Base-by-base conservation (phyloP, 2,329 filamentous ascomycete species). In the Sporothrix brasiliensis region DNA sequence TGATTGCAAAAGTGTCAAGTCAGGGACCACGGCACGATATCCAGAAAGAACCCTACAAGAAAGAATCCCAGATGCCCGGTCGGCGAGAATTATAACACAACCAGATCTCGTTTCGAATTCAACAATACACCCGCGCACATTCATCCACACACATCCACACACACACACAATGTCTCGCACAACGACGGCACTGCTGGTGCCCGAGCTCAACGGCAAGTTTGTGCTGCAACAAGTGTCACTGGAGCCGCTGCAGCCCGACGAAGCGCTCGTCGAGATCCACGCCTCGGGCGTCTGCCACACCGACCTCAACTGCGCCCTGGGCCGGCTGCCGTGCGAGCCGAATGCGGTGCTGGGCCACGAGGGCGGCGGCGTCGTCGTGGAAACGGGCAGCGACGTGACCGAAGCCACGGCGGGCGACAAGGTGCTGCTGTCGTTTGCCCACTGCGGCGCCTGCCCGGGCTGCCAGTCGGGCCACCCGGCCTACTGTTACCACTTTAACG, bases 281-380 rank as follows among this genome's bases (percentile, higher is more conserved):
- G 77, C 78, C 24, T 75, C 76, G 0, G 78, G 78, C 3, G 73
- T 79, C 71, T 80, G 78, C 73, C 78, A 79, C 71, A 77, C 78
- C 9, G 78, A 79, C 70, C 70, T 78, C 3, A 75, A 75, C 2
- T 79, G 75, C 69, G 76, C 78, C 39, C 69, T 72, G 2, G 69
- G 84, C 79, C 30, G 84, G 79, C 61, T 82, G 79, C 75, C 61
- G 2, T 65, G 61, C 24, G 16, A n/a, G 2, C 61, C 61, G 16
- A 65, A 65, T 50, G 61, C 61, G 6, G 61, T 65, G 14, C 61
- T 65, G 6, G 61, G 61, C 24, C 61, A 65, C 16, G 61, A 65
- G 24, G 61, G 61, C 44, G 61, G 44, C 9, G 61, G 63, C n/a
- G 27, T 66, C 19, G 27, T 66, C 7, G 7, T 52, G 13, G 47